These are phyloP conservation scores for Pilaira anomala DNA, from an alignment of 192 early-diverging fungal species.

Conservation along the genomic window DNA sequence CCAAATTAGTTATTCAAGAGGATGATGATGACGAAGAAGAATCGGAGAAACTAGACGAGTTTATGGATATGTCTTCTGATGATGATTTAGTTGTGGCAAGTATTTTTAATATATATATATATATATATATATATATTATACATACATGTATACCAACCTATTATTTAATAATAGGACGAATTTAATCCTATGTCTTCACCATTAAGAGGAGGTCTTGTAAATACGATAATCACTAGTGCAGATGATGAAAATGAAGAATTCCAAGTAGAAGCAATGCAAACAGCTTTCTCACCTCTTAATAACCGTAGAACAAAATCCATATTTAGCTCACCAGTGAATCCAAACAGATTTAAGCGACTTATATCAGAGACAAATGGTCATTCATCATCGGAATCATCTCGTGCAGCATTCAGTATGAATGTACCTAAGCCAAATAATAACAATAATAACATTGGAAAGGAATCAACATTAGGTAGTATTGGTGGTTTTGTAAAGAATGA, in stretches of 20 bases:
- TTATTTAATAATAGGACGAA: not conserved
- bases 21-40: constrained; percentile 18
- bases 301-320: constrained; percentile 3
- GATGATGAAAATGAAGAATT: constrained; percentile 7
- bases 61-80: not conserved
- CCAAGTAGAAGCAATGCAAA: not conserved
- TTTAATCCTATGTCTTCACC: not conserved
- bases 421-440: not conserved
- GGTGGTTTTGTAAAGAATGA: no score
- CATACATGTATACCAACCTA: not conserved
- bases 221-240: not conserved
- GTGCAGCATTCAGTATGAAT: constrained; percentile 13
- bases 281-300: not conserved
- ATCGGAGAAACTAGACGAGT: not conserved
- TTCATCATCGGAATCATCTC: not conserved
- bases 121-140: no score
- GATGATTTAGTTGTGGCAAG: no score
- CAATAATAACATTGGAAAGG: not conserved
- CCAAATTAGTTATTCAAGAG: constrained; percentile 11
- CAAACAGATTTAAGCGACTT: constrained; percentile 19
- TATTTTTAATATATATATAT: no score
- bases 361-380: constrained; percentile 8
- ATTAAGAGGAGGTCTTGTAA: not conserved
- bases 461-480: no score
- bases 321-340: constrained; percentile 11